phyloP scores from a whole-genome alignment of 2,329 filamentous ascomycete species.

The Phoma herbarum region DNA sequence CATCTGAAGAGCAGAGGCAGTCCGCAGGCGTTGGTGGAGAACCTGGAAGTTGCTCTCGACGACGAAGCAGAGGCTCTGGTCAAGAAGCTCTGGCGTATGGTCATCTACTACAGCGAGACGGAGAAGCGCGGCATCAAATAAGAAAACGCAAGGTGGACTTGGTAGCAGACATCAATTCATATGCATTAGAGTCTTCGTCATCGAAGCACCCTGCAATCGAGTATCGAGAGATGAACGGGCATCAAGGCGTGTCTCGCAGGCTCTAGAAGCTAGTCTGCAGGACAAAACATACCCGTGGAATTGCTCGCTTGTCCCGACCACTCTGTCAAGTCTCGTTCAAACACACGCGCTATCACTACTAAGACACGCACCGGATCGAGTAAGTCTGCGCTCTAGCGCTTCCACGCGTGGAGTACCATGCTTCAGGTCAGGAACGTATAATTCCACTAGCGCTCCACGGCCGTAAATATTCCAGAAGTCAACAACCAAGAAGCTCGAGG shows the following conservation, averaged over 20 bases:
- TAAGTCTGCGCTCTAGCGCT: constrained; percentile 12
- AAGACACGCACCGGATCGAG: not conserved
- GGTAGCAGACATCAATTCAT: constrained; percentile 26
- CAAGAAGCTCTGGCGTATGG: constrained; percentile 97
- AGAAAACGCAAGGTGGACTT: constrained; percentile 22
- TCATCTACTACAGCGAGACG: constrained; percentile 96
- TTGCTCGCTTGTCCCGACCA: constrained; percentile 1
- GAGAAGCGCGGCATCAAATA: constrained; percentile 81
- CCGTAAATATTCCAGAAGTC: constrained; percentile 14
- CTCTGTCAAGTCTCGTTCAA: not conserved
- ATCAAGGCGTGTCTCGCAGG: constrained; percentile 6
- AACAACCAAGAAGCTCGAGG: not conserved
- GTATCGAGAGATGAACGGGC: no score
- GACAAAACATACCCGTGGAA: constrained; percentile 7
- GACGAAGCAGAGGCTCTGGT: constrained; percentile 94
- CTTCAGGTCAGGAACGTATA: not conserved
- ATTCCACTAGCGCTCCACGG: constrained; percentile 14
- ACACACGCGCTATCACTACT: constrained; percentile 4
- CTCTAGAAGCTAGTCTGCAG: constrained; percentile 1
- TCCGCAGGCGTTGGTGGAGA: constrained; percentile 82
- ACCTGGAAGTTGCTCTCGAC: constrained; percentile 86
- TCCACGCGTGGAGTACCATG: constrained; percentile 4
- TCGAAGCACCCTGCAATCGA: constrained; percentile 24
- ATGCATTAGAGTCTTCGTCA: constrained; percentile 34
- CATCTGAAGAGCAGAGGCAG: constrained; percentile 78